Base-by-base conservation (phyloP, 179 eudicot genomes). In the Pouteria campechiana region DNA sequence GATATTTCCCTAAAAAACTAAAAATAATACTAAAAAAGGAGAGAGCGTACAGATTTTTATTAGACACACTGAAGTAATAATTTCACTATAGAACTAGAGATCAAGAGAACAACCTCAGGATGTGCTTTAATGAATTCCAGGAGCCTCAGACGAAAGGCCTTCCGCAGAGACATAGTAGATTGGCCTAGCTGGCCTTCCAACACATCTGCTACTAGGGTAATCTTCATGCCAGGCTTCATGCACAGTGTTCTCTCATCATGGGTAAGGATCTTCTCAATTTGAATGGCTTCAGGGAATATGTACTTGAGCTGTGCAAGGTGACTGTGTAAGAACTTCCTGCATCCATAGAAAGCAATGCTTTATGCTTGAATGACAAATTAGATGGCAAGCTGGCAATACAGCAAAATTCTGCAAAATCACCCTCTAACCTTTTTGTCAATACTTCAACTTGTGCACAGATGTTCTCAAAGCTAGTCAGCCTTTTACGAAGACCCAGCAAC, bases 261-360 rank as follows among this genome's bases (percentile, higher is more conserved):
- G 47, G 60, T 15, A 38, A 67, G 64, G 29, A 59, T 52, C 48
- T 41, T 67, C 5, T 63, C 64, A 7, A 50, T 52, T 54, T 55
- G 45, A 17, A 72, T 38, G 29, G 64, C 78, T 52, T 72, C 78
- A 11, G 78, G 78, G 49, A 72, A 64, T 55, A 72, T 16, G 31
- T 46, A 49, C 38, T 55, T 72, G 43, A 72, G 67, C 56, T 67
- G 78, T 22, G 70, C 69, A 24, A 72, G 74, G 63, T 67, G 66
- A 37, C 11, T 59, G 20, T 48, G 28, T 19, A 46, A 46, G 39
- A 72, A 67, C 37, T 47, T 56, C 27, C 78, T 72, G 70, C 24
- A 28, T 18, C 53, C 20, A 43, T 4, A 27, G 13, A 42, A 24
- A n/a, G n/a, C n/a, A n/a, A n/a, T n/a, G 42, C 12, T 35, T 7